phyloP scores from a whole-genome alignment of 768 basidiomycete genomes.

The Suillus subalutaceus region DNA sequence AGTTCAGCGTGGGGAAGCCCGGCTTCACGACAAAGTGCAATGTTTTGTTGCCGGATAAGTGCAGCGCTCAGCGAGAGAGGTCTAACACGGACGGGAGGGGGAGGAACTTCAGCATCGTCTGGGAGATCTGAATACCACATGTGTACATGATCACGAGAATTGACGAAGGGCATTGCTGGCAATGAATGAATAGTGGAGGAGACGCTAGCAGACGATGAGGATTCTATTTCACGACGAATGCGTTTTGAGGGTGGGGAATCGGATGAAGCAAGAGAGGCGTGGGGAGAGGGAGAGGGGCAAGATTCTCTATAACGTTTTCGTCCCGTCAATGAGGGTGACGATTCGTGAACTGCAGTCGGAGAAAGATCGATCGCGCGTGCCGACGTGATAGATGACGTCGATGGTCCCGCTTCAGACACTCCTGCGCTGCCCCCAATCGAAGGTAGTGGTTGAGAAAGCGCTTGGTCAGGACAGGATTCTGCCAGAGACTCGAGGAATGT shows the following conservation, averaged over 20 bases:
- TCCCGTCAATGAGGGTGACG: not conserved
- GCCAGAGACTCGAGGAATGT: slow-evolving; percentile 24
- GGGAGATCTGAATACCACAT: slow-evolving; percentile 17
- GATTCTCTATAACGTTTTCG: slow-evolving; percentile 10
- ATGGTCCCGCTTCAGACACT: not conserved
- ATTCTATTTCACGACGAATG: not conserved
- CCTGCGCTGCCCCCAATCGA: not conserved
- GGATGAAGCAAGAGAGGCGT: slow-evolving; percentile 1
- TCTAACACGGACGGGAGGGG: not conserved
- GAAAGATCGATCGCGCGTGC: not conserved
- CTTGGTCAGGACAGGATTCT: slow-evolving; percentile 7
- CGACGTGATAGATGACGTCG: not conserved
- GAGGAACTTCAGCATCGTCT: slow-evolving; percentile 5
- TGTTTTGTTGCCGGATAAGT: slow-evolving; percentile 20
- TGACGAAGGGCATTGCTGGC: slow-evolving; percentile 1
- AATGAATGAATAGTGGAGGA: slow-evolving; percentile 6
- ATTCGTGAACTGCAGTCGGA: not conserved
- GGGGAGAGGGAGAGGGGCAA: slow-evolving; percentile 8
- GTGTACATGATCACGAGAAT: slow-evolving; percentile 6
- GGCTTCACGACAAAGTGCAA: not conserved
- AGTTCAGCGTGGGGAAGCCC: slow-evolving; percentile 8
- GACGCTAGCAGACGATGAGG: slow-evolving; percentile 8
- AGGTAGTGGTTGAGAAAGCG: not conserved
- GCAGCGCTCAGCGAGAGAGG: not conserved
- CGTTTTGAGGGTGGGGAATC: slow-evolving; percentile 8